Evolutionary conservation across 805 yeast genomes (phyloP).

Genomic region (Sungouiella thailandica): DNA sequence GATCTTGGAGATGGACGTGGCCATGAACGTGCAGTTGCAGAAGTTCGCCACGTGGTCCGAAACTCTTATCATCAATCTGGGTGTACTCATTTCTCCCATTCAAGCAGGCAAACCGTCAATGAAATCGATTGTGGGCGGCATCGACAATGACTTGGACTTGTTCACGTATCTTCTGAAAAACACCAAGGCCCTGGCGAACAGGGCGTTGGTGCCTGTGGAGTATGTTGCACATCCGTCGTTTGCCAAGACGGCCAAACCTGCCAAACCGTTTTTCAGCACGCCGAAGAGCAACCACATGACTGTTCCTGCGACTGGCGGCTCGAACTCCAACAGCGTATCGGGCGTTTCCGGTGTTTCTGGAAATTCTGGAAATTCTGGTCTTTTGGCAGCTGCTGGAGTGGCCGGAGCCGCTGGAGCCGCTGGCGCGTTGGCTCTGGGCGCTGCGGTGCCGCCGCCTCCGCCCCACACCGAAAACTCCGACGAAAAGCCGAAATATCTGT

Average conservation of each 20-base stretch:
- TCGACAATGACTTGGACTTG: conserved; percentile 81
- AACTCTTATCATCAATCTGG: conserved; percentile 75
- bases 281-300: conserved; percentile 7
- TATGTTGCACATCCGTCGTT: conserved; percentile 69
- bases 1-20: conserved; percentile 83
- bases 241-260: conserved; percentile 25
- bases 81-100: conserved; percentile 77
- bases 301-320: background rate
- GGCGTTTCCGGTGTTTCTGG: background rate
- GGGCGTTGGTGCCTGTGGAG: conserved; percentile 58
- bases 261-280: conserved; percentile 29
- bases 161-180: conserved; percentile 59
- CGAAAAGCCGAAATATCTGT: conserved; percentile 8
- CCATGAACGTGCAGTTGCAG: conserved; percentile 81
- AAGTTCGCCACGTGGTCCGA: conserved; percentile 87
- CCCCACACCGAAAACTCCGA: conserved; percentile 1
- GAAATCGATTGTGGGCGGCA: conserved; percentile 68
- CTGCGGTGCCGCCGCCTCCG: background rate
- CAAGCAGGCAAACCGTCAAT: conserved; percentile 54
- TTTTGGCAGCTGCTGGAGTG: background rate
- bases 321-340: background rate
- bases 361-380: too few species aligned
- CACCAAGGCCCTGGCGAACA: conserved; percentile 33
- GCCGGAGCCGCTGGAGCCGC: background rate
- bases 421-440: background rate